phyloP scores from a whole-genome alignment of 306 rosid genomes.

The Purshia tridentata region DNA sequence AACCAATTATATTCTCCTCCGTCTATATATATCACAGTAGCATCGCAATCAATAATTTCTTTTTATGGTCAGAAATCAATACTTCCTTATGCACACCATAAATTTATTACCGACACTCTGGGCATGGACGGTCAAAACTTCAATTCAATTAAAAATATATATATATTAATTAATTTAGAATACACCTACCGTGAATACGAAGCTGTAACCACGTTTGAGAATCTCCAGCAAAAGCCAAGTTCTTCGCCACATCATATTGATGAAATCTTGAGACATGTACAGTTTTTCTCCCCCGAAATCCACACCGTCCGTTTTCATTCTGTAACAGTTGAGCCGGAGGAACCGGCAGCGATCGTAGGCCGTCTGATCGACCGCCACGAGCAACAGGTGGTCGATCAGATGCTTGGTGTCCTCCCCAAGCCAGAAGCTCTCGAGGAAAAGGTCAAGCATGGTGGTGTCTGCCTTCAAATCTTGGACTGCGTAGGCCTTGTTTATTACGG shows the following conservation, averaged over 20 bases:
- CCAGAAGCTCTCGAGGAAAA: conserved; percentile 72
- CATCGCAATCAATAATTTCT: too few relatives aligned
- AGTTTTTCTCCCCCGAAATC: conserved; percentile 60
- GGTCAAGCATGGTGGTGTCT: conserved; percentile 64
- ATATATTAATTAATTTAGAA: background rate
- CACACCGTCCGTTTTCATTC: conserved; percentile 49
- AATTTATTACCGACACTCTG: too few relatives aligned
- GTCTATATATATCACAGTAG: too few relatives aligned
- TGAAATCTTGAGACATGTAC: conserved; percentile 68
- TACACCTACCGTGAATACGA: conserved; percentile 61
- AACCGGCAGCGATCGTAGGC: conserved; percentile 64
- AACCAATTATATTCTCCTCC: too few relatives aligned
- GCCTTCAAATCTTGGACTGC: conserved; percentile 44
- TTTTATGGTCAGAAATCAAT: too few relatives aligned
- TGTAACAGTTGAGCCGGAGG: conserved; percentile 51
- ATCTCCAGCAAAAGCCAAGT: conserved; percentile 55
- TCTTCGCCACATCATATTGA: conserved; percentile 83
- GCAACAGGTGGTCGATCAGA: conserved; percentile 48
- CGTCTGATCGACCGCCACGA: conserved; percentile 66
- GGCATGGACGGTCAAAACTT: too few relatives aligned
- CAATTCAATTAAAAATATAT: too few relatives aligned
- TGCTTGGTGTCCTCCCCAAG: conserved; percentile 55
- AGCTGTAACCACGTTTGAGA: conserved; percentile 72
- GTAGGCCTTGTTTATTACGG: conserved; percentile 64
- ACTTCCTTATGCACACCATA: too few relatives aligned